Evolutionary conservation across 305 asterid species (phyloP).

Genomic region (Plantago lanceolata): DNA sequence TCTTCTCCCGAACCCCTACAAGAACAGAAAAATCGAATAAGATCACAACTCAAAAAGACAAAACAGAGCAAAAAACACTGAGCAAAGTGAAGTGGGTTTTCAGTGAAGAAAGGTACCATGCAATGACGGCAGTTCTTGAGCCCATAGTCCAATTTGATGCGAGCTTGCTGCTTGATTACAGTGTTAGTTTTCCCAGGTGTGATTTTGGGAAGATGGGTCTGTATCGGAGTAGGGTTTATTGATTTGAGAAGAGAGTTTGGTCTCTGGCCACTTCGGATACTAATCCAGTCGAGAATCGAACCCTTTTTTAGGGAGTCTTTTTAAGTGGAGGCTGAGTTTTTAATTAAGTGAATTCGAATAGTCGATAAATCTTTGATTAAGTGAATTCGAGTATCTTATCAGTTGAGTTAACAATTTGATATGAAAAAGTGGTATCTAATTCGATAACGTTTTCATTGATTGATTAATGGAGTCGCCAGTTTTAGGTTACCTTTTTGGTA

Average conservation of each 20-base stretch:
- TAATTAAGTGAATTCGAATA: neutral
- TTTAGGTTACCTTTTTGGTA: neutral
- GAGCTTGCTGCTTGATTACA: slow-evolving; percentile 13
- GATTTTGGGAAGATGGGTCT: neutral
- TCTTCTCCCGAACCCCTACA: slow-evolving; percentile 98
- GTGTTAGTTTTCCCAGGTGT: neutral
- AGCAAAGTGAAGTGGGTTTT: neutral
- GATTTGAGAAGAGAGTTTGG: neutral
- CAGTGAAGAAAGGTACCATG: slow-evolving; percentile 48
- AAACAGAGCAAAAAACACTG: slow-evolving; percentile 20
- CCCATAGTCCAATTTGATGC: slow-evolving; percentile 38
- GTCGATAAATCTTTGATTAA: too few relatives aligned
- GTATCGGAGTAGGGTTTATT: neutral
- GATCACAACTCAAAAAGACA: neutral
- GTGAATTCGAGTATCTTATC: neutral
- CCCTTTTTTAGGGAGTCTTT: too few relatives aligned
- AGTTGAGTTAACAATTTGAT: too few relatives aligned
- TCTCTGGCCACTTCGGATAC: too few relatives aligned
- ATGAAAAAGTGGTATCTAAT: slow-evolving; percentile 26
- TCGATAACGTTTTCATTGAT: slow-evolving; percentile 11
- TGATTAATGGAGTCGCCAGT: neutral
- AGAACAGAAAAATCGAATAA: slow-evolving; percentile 9
- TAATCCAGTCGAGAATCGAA: too few relatives aligned
- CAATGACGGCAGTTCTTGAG: slow-evolving; percentile 60
- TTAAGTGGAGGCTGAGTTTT: too few relatives aligned